Conservation (phyloP, 1,284 basidiomycete genomes). For the Mycosarcoma mackinlayi region DNA sequence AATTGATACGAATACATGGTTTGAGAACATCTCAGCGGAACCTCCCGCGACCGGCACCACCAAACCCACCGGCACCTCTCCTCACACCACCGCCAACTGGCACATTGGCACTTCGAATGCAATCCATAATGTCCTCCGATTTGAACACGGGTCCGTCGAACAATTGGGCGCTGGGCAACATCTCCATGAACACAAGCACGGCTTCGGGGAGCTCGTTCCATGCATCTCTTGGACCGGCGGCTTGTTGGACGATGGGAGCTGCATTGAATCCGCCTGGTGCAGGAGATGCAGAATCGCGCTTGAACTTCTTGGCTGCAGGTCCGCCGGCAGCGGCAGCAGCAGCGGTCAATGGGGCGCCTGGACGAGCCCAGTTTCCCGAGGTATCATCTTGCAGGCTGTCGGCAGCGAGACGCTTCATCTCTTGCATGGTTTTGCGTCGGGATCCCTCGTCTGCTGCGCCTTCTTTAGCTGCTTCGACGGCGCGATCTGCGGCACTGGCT, state of each 20-base stretch:
- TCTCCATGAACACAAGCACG: slow-evolving; percentile 55
- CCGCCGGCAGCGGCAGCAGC: slow-evolving; percentile 64
- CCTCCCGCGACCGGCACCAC: slow-evolving; percentile 13
- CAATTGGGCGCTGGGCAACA: slow-evolving; percentile 42
- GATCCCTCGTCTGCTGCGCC: slow-evolving; percentile 33
- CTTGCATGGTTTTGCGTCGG: slow-evolving; percentile 58
- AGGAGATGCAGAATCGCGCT: slow-evolving; percentile 71
- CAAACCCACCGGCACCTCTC: neutral
- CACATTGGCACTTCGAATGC: slow-evolving; percentile 45
- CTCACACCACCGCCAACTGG: slow-evolving; percentile 11
- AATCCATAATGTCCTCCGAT: slow-evolving; percentile 56
- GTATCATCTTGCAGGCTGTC: slow-evolving; percentile 68
- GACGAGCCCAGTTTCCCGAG: slow-evolving; percentile 36
- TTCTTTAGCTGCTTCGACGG: slow-evolving; percentile 39
- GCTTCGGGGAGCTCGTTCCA: slow-evolving; percentile 47
- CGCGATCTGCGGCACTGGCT: slow-evolving; percentile 48
- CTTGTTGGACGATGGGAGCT: neutral
- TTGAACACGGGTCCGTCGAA: slow-evolving; percentile 57
- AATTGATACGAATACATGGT: neutral
- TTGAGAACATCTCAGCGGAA: slow-evolving; percentile 10
- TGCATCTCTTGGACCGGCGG: slow-evolving; percentile 16
- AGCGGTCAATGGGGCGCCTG: slow-evolving; percentile 9
- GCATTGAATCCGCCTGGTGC: slow-evolving; percentile 16
- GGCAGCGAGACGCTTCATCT: slow-evolving; percentile 41
- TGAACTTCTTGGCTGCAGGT: slow-evolving; percentile 55